Evolutionary conservation across 2,329 filamentous ascomycete species (phyloP).

Genomic region (Rosellinia necatrix): DNA sequence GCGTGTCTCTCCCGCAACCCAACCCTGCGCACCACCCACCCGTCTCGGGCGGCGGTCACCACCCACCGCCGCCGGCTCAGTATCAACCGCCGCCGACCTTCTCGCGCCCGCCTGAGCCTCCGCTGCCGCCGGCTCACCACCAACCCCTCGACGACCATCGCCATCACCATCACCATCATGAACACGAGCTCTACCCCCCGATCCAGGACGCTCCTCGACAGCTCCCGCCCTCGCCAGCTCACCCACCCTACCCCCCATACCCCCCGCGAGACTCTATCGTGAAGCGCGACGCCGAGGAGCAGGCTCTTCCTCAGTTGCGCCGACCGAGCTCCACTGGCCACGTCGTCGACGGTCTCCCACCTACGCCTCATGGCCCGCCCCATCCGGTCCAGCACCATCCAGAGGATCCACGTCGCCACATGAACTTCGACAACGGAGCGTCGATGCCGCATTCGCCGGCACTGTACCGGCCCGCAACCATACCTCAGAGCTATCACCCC

Average conservation of each 20-base stretch:
- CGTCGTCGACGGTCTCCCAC: slow-evolving; percentile 43
- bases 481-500: slow-evolving; percentile 35
- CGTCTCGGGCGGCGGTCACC: slow-evolving; percentile 42
- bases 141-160: slow-evolving; percentile 58
- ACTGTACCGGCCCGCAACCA: slow-evolving; percentile 38
- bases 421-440: slow-evolving; percentile 56
- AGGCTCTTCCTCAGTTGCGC: slow-evolving; percentile 48
- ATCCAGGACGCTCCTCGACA: slow-evolving; percentile 59
- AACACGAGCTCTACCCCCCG: slow-evolving; percentile 58
- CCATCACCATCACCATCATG: slow-evolving; percentile 61
- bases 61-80: slow-evolving; percentile 43
- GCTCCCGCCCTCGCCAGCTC: slow-evolving; percentile 51
- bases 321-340: slow-evolving; percentile 58
- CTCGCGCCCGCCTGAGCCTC: slow-evolving; percentile 45
- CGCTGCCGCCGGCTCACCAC: slow-evolving; percentile 48
- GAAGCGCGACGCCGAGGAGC: slow-evolving; percentile 62
- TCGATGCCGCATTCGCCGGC: slow-evolving; percentile 51
- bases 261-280: slow-evolving; percentile 56
- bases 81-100: slow-evolving; percentile 45
- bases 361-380: slow-evolving; percentile 43
- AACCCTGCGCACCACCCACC: slow-evolving; percentile 43
- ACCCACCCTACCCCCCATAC: slow-evolving; percentile 51
- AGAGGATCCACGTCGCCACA: slow-evolving; percentile 56
- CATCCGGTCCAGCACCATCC: slow-evolving; percentile 45
- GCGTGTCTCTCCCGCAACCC: slow-evolving; percentile 53